Evolutionary conservation across 192 early-diverging fungal genomes (phyloP).

Genomic region (Podila epigama): DNA sequence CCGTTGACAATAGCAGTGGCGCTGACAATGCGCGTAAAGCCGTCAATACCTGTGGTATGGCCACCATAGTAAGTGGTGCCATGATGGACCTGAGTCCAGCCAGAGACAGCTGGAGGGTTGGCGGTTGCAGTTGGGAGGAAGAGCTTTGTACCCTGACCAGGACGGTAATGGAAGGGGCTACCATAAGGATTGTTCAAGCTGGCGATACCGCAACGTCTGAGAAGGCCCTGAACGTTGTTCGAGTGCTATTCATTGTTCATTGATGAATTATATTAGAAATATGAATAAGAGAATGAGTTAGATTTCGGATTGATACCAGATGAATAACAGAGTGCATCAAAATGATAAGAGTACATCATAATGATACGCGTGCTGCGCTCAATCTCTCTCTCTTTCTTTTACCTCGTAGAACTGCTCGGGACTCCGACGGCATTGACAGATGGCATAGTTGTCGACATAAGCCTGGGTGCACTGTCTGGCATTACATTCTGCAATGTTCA

Average conservation of each 20-base stretch:
- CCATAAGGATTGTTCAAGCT: conserved; percentile 11
- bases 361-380: not conserved
- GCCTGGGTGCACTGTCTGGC: conserved; percentile 6
- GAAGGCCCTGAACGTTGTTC: conserved; percentile 11
- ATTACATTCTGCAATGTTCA: not conserved
- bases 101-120: not conserved
- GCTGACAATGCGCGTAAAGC: not conserved
- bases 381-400: not conserved
- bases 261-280: too few relatives aligned
- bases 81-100: not conserved
- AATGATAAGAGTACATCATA: not conserved
- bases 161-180: conserved; percentile 1
- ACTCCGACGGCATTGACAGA: not conserved
- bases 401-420: conserved; percentile 3
- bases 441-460: conserved; percentile 2
- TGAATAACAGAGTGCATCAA: not conserved
- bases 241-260: not conserved
- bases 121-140: not conserved
- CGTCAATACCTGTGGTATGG: not conserved
- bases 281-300: not conserved
- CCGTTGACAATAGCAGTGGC: conserved; percentile 4
- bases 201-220: conserved; percentile 7
- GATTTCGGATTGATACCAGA: too few relatives aligned
- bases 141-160: conserved; percentile 17
- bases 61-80: conserved; percentile 7